These are phyloP conservation scores for Solanum habrochaites DNA, from an alignment of 257 asterid genomes.

Conservation along the genomic window DNA sequence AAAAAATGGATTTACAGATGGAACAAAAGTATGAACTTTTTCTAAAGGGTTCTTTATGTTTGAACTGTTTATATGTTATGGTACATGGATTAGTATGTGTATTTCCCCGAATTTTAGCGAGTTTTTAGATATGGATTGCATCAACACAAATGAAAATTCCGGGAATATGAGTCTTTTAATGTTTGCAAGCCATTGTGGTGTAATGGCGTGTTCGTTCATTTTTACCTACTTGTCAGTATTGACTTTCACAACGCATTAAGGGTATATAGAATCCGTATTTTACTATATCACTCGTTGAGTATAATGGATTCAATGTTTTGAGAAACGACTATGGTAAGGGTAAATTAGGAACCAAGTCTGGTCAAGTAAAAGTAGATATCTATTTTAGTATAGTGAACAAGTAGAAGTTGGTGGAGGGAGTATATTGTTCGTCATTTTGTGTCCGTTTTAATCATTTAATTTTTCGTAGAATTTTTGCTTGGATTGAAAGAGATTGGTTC, in stretches of 20 bases:
- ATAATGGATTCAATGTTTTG: background rate
- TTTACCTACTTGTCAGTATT: background rate
- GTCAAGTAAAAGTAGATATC: background rate
- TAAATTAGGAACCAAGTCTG: background rate
- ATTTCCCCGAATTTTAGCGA: background rate
- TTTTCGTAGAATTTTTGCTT: background rate
- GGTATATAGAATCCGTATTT: background rate
- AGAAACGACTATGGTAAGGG: background rate
- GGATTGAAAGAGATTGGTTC: background rate
- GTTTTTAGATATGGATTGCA: background rate
- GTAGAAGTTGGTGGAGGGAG: background rate
- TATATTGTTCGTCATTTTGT: background rate
- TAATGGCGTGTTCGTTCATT: background rate
- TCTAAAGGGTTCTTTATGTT: background rate
- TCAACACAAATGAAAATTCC: background rate
- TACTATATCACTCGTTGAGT: background rate
- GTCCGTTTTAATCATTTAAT: background rate
- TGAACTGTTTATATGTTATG: background rate
- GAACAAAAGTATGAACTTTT: background rate
- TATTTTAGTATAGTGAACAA: background rate
- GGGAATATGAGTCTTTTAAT: background rate
- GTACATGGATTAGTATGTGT: background rate
- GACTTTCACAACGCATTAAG: background rate
- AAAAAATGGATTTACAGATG: background rate
- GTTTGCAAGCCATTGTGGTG: background rate